Percentiles rank a stretch among this genome's conserved stretches.
These are phyloP conservation scores for Wallacemonas collosoma DNA, from an alignment of 208 protist genomes.

Conservation along the genomic window DNA sequence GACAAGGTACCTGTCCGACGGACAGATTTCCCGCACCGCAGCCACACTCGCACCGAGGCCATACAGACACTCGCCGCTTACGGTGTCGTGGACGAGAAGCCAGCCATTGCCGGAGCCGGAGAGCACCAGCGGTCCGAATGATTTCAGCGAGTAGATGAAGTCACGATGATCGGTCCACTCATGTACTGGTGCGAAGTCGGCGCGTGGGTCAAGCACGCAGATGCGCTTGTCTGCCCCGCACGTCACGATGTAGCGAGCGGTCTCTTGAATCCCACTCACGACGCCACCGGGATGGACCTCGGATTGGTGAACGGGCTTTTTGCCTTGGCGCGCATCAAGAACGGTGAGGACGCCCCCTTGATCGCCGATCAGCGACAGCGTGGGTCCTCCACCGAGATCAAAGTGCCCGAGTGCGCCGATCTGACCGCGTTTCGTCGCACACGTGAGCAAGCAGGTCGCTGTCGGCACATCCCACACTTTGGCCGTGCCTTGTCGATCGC, in stretches of 20 bases:
- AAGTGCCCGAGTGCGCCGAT: conserved; percentile 63
- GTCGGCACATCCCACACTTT: conserved; percentile 81
- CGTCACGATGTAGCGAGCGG: conserved; percentile 62
- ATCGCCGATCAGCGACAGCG: conserved; percentile 66
- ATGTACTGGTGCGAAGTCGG: conserved; percentile 45
- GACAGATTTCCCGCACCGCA: conserved; percentile 78
- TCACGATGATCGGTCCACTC: conserved; percentile 66
- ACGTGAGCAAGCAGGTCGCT: conserved; percentile 43
- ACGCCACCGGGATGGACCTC: conserved; percentile 76
- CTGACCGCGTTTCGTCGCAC: conserved; percentile 69
- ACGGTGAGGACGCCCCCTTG: conserved; percentile 74
- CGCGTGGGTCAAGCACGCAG: conserved; percentile 64
- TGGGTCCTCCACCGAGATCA: conserved; percentile 30
- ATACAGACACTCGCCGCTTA: conserved; percentile 71
- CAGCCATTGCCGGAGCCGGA: conserved; percentile 80
- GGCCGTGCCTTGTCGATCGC: conserved; percentile 70
- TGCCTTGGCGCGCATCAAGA: conserved; percentile 57
- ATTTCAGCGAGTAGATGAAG: conserved; percentile 83
- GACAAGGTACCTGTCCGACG: conserved; percentile 44
- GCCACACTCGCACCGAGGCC: conserved; percentile 66
- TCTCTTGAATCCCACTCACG: conserved; percentile 51
- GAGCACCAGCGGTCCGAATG: conserved; percentile 62
- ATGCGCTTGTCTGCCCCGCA: conserved; percentile 81
- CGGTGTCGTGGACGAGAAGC: conserved; percentile 78
- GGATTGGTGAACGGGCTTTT: conserved; percentile 47